A percentile compares a stretch with the other conserved stretches of the same genome.
Conservation (phyloP, 2,329 filamentous ascomycete genomes). For the Colletotrichum echinochloae region DNA sequence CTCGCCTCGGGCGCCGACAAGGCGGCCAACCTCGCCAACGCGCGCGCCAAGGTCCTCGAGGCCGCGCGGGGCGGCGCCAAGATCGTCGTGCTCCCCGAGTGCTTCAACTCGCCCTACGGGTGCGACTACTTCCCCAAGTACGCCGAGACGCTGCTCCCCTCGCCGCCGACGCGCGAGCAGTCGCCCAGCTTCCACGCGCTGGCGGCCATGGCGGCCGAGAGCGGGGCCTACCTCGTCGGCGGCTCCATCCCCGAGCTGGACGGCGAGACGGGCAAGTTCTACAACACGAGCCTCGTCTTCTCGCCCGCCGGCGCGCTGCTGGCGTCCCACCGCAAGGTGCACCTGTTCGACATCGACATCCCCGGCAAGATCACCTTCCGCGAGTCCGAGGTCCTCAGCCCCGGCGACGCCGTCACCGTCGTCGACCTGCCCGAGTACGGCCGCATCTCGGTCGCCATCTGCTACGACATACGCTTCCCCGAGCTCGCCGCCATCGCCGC, state of each 20-base stretch:
- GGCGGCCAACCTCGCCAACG: constrained; percentile 82
- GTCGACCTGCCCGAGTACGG: constrained; percentile 91
- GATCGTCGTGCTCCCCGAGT: constrained; percentile 94
- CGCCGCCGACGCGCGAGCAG: constrained; percentile 75
- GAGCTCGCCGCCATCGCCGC: constrained; percentile 92
- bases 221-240: constrained; percentile 84
- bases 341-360: constrained; percentile 98
- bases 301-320: constrained; percentile 81
- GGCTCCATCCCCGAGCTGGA: constrained; percentile 92
- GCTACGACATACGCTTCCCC: constrained; percentile 97
- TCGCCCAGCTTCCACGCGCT: constrained; percentile 90
- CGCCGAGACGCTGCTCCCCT: constrained; percentile 86
- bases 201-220: constrained; percentile 81
- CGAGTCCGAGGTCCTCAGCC: constrained; percentile 88
- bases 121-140: constrained; percentile 91
- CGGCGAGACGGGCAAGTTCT: constrained; percentile 71
- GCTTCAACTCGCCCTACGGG: constrained; percentile 98
- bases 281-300: constrained; percentile 93
- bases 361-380: constrained; percentile 93
- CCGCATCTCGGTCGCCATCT: constrained; percentile 88
- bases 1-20: constrained; percentile 87
- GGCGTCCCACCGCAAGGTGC: constrained; percentile 91
- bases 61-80: constrained; percentile 82
- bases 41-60: constrained; percentile 84
- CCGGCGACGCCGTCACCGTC: constrained; percentile 87